phyloP scores from a whole-genome alignment of 208 protist species.

The Trypanosomatidae sp. region DNA sequence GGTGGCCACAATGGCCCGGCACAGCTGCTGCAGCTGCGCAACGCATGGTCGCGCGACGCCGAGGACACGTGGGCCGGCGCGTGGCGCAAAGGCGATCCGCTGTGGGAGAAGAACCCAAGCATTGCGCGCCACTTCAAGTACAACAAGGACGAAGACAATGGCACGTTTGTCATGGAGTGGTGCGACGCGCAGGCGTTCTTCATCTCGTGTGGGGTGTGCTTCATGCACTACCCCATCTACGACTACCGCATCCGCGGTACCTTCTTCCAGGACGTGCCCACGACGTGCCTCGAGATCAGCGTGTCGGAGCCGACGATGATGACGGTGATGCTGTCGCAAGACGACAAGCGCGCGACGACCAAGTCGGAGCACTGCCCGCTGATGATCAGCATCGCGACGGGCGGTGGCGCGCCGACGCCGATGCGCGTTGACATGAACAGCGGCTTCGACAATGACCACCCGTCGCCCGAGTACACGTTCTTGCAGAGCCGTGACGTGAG shows the following conservation, averaged over 20 bases:
- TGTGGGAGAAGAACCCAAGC: constrained; percentile 46
- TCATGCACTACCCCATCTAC: constrained; percentile 44
- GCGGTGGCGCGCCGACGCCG: constrained; percentile 17
- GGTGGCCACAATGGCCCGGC: too few relatives aligned
- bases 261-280: constrained; percentile 60
- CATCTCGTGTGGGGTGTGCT: constrained; percentile 60
- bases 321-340: constrained; percentile 54
- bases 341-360: constrained; percentile 58
- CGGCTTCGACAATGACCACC: constrained; percentile 62
- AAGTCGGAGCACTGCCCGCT: constrained; percentile 47
- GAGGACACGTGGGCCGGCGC: constrained; percentile 21
- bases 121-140: constrained; percentile 30
- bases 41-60: constrained; percentile 30
- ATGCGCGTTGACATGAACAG: constrained; percentile 63
- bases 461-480: constrained; percentile 55
- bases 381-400: constrained; percentile 71
- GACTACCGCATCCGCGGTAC: constrained; percentile 69
- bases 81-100: constrained; percentile 43
- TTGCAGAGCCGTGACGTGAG: constrained; percentile 54
- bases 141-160: constrained; percentile 16
- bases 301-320: constrained; percentile 26
- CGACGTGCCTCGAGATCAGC: constrained; percentile 45
- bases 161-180: constrained; percentile 71
- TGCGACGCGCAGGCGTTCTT: constrained; percentile 60
- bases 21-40: constrained; percentile 45